Percentiles rank a stretch among this genome's conserved stretches.
These are phyloP conservation scores for Leptographium radiaticola DNA, from an alignment of 2,329 filamentous ascomycete species.

Conservation along the genomic window DNA sequence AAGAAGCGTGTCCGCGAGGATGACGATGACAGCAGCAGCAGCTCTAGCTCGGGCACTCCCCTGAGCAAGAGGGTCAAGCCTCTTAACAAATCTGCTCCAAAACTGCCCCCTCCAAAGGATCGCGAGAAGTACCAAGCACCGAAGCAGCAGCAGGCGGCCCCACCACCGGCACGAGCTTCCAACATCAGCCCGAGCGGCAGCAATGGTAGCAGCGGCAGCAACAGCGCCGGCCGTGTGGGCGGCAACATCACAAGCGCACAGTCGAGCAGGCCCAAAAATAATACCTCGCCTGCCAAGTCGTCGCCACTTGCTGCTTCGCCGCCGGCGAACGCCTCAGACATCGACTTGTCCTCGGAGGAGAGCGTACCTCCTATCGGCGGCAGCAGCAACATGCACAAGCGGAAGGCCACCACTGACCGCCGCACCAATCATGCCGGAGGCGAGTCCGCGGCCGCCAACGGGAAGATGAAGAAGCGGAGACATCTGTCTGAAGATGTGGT, in stretches of 20 bases:
- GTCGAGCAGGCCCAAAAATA: constrained; percentile 27
- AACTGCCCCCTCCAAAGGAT: constrained; percentile 1
- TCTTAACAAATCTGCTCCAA: constrained; percentile 14
- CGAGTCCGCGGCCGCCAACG: constrained; percentile 12
- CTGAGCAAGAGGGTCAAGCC: constrained; percentile 45
- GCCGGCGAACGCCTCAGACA: constrained; percentile 51
- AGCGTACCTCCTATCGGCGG: constrained; percentile 15
- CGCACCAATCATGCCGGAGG: constrained; percentile 8
- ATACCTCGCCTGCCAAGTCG: constrained; percentile 46
- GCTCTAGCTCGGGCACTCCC: constrained; percentile 46
- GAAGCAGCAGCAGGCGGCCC: not conserved
- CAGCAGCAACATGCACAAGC: constrained; percentile 25
- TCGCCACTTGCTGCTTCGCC: constrained; percentile 53
- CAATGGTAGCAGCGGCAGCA: constrained; percentile 6
- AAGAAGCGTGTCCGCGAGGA: constrained; percentile 41
- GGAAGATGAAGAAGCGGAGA: constrained; percentile 12
- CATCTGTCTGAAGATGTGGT: constrained; percentile 35
- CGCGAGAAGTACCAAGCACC: constrained; percentile 1
- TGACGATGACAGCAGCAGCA: constrained; percentile 41
- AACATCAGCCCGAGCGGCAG: constrained; percentile 27
- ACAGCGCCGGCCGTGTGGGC: not conserved
- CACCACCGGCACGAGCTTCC: constrained; percentile 15
- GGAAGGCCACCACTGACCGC: constrained; percentile 20
- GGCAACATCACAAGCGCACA: not conserved
- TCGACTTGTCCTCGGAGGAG: constrained; percentile 27